phyloP scores from a whole-genome alignment of 2,329 filamentous ascomycete species.

The Lecanosticta acicola region DNA sequence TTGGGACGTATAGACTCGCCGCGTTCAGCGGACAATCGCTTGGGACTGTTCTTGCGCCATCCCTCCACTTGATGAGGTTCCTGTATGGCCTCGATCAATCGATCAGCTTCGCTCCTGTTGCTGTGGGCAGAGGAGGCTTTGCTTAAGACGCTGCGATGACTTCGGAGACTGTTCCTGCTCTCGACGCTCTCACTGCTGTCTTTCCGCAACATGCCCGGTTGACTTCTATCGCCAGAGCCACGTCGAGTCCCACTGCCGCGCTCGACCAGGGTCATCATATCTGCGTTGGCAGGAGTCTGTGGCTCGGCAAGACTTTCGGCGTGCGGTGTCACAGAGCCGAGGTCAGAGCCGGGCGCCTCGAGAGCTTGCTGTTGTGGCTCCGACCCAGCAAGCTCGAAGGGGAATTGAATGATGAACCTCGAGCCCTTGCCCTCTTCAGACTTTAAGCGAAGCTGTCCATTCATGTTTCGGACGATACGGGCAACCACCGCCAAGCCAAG shows the following conservation, averaged over 20 bases:
- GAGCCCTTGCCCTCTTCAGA: constrained; percentile 79
- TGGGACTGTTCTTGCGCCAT: constrained; percentile 19
- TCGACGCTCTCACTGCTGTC: constrained; percentile 41
- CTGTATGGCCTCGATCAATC: constrained; percentile 66
- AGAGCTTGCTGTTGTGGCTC: constrained; percentile 21
- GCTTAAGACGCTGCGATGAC: constrained; percentile 29
- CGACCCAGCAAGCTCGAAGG: constrained; percentile 60
- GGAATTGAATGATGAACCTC: constrained; percentile 72
- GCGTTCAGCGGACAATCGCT: constrained; percentile 19
- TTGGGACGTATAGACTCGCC: constrained; percentile 17
- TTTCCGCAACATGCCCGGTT: constrained; percentile 24
- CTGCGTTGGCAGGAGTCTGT: constrained; percentile 22
- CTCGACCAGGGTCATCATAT: constrained; percentile 60
- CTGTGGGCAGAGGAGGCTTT: constrained; percentile 32
- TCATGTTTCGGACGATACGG: constrained; percentile 81
- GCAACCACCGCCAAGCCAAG: constrained; percentile 85
- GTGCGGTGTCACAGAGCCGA: constrained; percentile 26
- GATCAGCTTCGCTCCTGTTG: constrained; percentile 58
- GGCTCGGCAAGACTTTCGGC: constrained; percentile 10
- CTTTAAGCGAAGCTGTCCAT: constrained; percentile 76
- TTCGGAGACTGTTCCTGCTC: constrained; percentile 50
- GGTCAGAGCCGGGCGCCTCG: constrained; percentile 10
- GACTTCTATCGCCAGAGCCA: constrained; percentile 10
- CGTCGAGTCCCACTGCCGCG: constrained; percentile 33
- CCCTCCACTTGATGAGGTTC: constrained; percentile 44